Percentiles rank a stretch among this genome's conserved stretches.
Conservation (phyloP, 2,329 filamentous ascomycete genomes). For the Fulvia fulva region DNA sequence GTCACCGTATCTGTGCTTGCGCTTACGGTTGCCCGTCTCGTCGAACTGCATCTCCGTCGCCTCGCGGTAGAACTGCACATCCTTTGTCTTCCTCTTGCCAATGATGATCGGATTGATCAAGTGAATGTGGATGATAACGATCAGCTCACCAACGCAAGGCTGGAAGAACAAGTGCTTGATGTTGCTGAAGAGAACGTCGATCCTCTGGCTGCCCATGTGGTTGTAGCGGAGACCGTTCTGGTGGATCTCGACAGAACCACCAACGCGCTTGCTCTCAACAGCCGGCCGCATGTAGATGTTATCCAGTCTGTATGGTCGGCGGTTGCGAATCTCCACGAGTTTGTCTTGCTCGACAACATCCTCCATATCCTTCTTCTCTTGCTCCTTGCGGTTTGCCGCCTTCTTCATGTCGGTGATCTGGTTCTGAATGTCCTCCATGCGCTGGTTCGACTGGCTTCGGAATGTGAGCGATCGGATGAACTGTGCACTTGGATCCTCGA, state of each 20-base stretch:
- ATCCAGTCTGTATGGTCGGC: conserved; percentile 82
- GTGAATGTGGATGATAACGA: conserved; percentile 97
- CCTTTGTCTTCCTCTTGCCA: conserved; percentile 98
- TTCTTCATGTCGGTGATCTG: conserved; percentile 97
- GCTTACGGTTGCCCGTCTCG: conserved; percentile 95
- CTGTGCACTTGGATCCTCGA: conserved; percentile 92
- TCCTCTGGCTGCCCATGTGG: conserved; percentile 77
- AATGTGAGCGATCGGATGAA: conserved; percentile 96
- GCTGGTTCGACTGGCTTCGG: conserved; percentile 80
- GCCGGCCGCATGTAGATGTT: conserved; percentile 95
- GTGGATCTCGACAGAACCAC: conserved; percentile 94
- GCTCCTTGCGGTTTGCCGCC: conserved; percentile 83
- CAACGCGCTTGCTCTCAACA: conserved; percentile 93
- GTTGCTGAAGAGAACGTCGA: conserved; percentile 96
- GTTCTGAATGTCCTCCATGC: conserved; percentile 84
- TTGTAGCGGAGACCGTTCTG: conserved; percentile 95
- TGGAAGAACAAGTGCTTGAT: conserved; percentile 99
- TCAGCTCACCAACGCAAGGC: conserved; percentile 90
- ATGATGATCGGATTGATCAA: conserved; percentile 97
- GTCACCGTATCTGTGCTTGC: conserved; percentile 95
- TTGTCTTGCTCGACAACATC: conserved; percentile 99
- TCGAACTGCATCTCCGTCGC: conserved; percentile 98
- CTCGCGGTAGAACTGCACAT: conserved; percentile 96
- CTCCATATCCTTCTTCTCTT: conserved; percentile 99
- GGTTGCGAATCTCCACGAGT: conserved; percentile 88